Evolutionary conservation across 2,329 filamentous ascomycete species (phyloP), one percentile per base, ranked within the genome.

Genomic region (Aspergillus piperis): DNA sequence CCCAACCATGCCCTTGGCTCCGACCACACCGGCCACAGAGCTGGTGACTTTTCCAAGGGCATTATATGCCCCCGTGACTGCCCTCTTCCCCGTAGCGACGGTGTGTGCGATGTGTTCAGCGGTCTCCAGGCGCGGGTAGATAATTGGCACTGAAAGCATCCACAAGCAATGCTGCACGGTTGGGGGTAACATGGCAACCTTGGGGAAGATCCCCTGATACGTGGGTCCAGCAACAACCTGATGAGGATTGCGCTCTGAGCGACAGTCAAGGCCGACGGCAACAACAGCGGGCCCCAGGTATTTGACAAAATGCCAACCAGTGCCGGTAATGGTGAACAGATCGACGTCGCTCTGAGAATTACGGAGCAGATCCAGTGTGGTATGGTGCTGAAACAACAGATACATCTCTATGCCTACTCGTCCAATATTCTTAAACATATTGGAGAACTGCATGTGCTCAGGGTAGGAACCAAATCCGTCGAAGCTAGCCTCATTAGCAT

Each of bases 271-370:
- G 0, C 94, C 95, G 54, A 96, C 89, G 0, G 96, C 89, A 0
- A 92, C 92, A 11, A 99, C 88, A 4, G 91, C 91, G 0, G 95
- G 95, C 0, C 95, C 95, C 5, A 99, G 86, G 70, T 90, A 97
- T 77, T 99, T 99, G 77, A 99, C 87, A 75, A 98, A 99, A 76
- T 99, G 95, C 95, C 95, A 99, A 7, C 95, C 95, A 19, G 90
- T 90, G n/a, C 95, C 94, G 0, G 95, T 98, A 58, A 99, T 89
- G 1, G 94, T 98, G 78, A 99, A 99, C 5, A 99, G 86, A 69
- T 99, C 95, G 51, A 88, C 84, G 71, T 99, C 95, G 50, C 91
- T 90, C 70, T 85, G 90, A 60, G 96, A 89, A 68, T 96, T 94
- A 55, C 93, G 90, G 59, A 99, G 86, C 44, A 98, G 90, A 72